Conservation (phyloP, 208 protist species). For the Crithidia expoeki region DNA sequence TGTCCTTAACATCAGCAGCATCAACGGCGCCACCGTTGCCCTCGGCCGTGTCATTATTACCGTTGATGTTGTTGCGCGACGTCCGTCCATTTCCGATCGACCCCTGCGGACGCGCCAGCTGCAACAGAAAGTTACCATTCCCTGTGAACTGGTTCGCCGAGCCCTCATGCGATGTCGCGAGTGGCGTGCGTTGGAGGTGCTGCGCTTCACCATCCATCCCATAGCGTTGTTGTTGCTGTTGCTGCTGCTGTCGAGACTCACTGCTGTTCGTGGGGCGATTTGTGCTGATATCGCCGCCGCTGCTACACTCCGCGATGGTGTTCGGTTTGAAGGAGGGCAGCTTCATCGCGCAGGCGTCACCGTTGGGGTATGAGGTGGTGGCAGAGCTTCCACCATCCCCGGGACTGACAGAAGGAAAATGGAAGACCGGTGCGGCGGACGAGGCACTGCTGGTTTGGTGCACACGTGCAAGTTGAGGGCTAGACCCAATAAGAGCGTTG, state of each 20-base stretch:
- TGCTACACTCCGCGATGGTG: slow-evolving; percentile 11
- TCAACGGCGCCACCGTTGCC: background rate
- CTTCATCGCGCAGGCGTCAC: slow-evolving; percentile 11
- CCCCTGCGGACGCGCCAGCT: slow-evolving; percentile 7
- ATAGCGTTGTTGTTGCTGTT: background rate
- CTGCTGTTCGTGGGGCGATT: slow-evolving; percentile 19
- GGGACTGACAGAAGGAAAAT: background rate
- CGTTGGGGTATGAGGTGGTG: slow-evolving; percentile 4
- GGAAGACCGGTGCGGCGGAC: background rate
- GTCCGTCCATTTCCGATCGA: background rate
- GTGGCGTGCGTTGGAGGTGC: slow-evolving; percentile 10
- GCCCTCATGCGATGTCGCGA: slow-evolving; percentile 15
- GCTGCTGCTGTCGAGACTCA: background rate
- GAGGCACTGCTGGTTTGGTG: background rate
- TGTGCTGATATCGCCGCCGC: slow-evolving; percentile 28
- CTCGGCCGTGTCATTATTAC: background rate
- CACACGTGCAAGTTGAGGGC: background rate
- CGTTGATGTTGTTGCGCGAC: background rate
- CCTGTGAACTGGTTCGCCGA: background rate
- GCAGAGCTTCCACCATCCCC: background rate
- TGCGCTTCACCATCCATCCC: background rate
- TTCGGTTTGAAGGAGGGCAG: slow-evolving; percentile 16
- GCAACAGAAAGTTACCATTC: slow-evolving; percentile 4
- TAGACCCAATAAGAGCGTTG: background rate
- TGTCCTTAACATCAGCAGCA: background rate